phyloP scores from a whole-genome alignment of 257 asterid genomes.

The Anisodus tanguticus region DNA sequence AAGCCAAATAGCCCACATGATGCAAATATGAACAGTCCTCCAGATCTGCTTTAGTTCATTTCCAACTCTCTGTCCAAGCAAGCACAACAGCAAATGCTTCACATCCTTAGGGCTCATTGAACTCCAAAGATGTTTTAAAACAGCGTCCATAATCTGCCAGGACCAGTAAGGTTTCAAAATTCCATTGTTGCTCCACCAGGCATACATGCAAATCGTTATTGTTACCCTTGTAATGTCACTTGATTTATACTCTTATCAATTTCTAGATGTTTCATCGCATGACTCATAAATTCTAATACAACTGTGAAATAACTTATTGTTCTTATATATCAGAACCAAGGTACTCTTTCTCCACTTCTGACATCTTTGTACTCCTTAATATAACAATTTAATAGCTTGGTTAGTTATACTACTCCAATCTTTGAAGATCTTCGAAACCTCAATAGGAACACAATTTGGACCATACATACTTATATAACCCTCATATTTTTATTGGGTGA shows the following conservation, averaged over 20 bases:
- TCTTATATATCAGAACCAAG: not conserved
- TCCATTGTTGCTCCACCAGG: not conserved
- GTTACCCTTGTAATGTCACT: conserved; percentile 15
- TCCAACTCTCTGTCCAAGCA: not conserved
- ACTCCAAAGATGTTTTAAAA: not conserved
- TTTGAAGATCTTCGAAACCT: not conserved
- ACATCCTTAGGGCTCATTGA: not conserved
- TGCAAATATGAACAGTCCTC: not conserved
- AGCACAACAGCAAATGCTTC: not conserved
- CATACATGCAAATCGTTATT: not conserved
- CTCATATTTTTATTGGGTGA: not conserved
- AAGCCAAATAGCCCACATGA: not conserved
- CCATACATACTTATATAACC: not conserved
- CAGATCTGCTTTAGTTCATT: not conserved
- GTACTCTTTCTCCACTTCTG: not conserved
- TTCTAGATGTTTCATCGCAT: not conserved
- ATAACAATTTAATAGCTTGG: not conserved
- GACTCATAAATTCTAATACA: not conserved
- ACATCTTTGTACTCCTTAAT: not conserved
- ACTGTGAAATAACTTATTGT: not conserved
- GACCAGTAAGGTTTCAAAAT: not conserved
- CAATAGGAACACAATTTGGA: not conserved
- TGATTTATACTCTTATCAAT: conserved; percentile 2
- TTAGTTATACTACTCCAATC: not conserved
- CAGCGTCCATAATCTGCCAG: conserved; percentile 1